Conservation (phyloP, 2,329 filamentous ascomycete genomes). For the Alternaria sp. region DNA sequence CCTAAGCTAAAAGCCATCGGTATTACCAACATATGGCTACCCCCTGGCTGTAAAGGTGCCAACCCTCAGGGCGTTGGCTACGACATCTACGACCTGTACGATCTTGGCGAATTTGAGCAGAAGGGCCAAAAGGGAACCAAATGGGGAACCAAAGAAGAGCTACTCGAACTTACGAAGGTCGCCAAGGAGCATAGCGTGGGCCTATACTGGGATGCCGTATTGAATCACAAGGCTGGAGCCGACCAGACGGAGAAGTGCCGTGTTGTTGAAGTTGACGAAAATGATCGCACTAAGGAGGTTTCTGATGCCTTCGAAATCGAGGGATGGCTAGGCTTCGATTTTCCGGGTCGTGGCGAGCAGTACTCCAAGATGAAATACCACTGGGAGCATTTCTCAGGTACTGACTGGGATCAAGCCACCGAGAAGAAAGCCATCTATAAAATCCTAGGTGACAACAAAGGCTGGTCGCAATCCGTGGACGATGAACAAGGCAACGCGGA, state of each 20-base stretch:
- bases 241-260: constrained; percentile 68
- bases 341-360: constrained; percentile 64
- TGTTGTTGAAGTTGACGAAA: constrained; percentile 68
- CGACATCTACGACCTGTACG: constrained; percentile 70
- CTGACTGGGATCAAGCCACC: constrained; percentile 67
- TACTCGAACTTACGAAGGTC: constrained; percentile 59
- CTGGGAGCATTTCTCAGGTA: constrained; percentile 71
- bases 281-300: constrained; percentile 62
- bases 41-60: constrained; percentile 73
- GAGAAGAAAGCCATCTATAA: constrained; percentile 69
- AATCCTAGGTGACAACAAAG: constrained; percentile 67
- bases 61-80: constrained; percentile 67
- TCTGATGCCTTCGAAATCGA: constrained; percentile 67
- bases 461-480: constrained; percentile 68
- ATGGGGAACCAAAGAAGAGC: constrained; percentile 70
- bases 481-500: constrained; percentile 70
- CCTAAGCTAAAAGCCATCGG: constrained; percentile 65
- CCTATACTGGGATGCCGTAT: constrained; percentile 72
- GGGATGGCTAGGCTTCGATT: constrained; percentile 72
- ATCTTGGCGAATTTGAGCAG: constrained; percentile 75
- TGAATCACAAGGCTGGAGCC: constrained; percentile 75
- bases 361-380: constrained; percentile 70
- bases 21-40: constrained; percentile 65
- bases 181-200: constrained; percentile 63
- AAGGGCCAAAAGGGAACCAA: constrained; percentile 69